Evolutionary conservation across 495 filamentous ascomycete species (phyloP).

Genomic region (Sordaria brevicollis): DNA sequence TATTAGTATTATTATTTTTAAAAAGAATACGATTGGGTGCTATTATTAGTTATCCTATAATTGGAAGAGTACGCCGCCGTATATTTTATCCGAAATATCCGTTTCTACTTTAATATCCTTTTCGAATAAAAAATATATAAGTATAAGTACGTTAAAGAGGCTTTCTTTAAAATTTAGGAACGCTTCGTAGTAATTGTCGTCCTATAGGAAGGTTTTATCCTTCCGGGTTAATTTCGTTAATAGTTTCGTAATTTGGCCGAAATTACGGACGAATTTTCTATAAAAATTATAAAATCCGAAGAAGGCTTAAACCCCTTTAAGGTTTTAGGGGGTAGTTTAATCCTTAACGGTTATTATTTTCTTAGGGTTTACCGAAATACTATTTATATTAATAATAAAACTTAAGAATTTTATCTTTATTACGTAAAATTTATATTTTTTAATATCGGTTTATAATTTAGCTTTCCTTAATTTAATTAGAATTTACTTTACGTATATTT

Average conservation of each 20-base stretch:
- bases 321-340: not conserved
- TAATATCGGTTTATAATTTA: constrained; percentile 13
- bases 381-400: too few relatives aligned
- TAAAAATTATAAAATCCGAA: constrained; percentile 4
- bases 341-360: not conserved
- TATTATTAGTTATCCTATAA: not conserved
- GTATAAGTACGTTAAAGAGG: not conserved
- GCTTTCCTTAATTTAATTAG: constrained; percentile 5
- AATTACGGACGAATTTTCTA: not conserved
- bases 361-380: not conserved
- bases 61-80: not conserved
- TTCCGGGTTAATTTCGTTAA: constrained; percentile 1
- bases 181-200: not conserved
- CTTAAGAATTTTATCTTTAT: not conserved
- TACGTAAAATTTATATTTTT: constrained; percentile 16
- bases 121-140: not conserved
- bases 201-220: not conserved
- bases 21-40: not conserved
- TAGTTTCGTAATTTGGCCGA: not conserved
- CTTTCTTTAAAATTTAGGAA: not conserved
- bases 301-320: constrained; percentile 1
- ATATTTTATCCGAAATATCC: not conserved
- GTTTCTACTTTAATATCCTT: too few relatives aligned
- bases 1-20: not conserved
- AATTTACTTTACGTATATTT: not conserved